Conservation (phyloP, 2,329 filamentous ascomycete species). For the Fulvia fulva region DNA sequence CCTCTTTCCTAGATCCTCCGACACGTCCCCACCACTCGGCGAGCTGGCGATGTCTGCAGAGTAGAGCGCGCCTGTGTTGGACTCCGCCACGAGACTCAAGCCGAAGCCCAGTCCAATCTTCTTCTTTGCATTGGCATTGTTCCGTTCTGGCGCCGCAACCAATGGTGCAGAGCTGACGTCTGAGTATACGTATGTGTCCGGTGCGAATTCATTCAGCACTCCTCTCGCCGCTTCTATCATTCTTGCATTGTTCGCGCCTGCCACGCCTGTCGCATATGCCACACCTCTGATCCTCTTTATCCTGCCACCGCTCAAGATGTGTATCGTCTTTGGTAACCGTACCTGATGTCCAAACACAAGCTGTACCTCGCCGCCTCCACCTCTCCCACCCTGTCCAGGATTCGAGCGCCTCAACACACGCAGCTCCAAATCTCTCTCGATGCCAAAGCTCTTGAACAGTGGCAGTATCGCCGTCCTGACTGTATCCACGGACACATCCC, state of each 20-base stretch:
- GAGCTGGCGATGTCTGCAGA: slow-evolving; percentile 77
- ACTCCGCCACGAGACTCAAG: slow-evolving; percentile 84
- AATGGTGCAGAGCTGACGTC: slow-evolving; percentile 60
- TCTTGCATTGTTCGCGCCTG: slow-evolving; percentile 85
- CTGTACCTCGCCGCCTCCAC: slow-evolving; percentile 89
- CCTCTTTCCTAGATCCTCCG: slow-evolving; percentile 84
- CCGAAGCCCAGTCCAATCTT: slow-evolving; percentile 86
- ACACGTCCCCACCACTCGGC: slow-evolving; percentile 72
- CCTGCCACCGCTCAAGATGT: slow-evolving; percentile 76
- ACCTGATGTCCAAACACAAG: slow-evolving; percentile 91
- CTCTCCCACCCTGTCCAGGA: slow-evolving; percentile 67
- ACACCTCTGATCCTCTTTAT: slow-evolving; percentile 89
- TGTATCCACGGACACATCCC: slow-evolving; percentile 87
- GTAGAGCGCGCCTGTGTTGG: slow-evolving; percentile 80
- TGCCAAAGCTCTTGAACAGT: slow-evolving; percentile 85
- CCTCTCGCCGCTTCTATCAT: slow-evolving; percentile 91
- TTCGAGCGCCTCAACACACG: slow-evolving; percentile 77
- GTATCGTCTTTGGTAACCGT: slow-evolving; percentile 86
- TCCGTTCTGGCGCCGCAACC: slow-evolving; percentile 67
- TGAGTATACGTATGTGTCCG: slow-evolving; percentile 85
- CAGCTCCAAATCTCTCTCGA: slow-evolving; percentile 79
- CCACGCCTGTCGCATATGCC: slow-evolving; percentile 87
- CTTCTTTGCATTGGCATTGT: slow-evolving; percentile 47
- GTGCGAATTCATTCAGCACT: slow-evolving; percentile 77
- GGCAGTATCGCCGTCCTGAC: slow-evolving; percentile 91